Evolutionary conservation across 306 rosid species (phyloP).

Genomic region (Prosopis cineraria): DNA sequence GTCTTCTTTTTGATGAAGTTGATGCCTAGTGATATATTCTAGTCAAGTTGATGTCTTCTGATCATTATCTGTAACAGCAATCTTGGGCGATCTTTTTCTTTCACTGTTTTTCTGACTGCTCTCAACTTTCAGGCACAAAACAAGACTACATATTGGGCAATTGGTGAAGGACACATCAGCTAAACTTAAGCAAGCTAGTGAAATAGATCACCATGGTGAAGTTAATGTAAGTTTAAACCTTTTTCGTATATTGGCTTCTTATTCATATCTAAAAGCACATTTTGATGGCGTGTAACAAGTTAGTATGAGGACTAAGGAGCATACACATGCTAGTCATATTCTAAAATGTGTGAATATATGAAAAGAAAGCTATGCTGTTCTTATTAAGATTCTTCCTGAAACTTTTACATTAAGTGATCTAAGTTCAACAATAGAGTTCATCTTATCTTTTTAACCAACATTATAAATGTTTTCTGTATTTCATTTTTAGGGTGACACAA

Average conservation of each 20-base stretch:
- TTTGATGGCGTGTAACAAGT: slow-evolving; percentile 22
- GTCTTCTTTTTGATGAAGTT: no score
- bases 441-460: background rate
- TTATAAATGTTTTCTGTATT: background rate
- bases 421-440: background rate
- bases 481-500: slow-evolving; percentile 6
- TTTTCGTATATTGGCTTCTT: background rate
- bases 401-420: background rate
- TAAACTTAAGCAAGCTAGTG: slow-evolving; percentile 92
- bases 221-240: slow-evolving; percentile 62
- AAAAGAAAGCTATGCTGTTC: background rate
- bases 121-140: slow-evolving; percentile 74
- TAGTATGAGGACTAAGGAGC: background rate
- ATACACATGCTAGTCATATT: slow-evolving; percentile 13
- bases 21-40: no score
- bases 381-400: background rate
- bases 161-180: slow-evolving; percentile 94
- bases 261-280: slow-evolving; percentile 11
- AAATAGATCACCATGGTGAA: slow-evolving; percentile 73
- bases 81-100: background rate
- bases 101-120: slow-evolving; percentile 1
- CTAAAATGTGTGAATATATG: background rate
- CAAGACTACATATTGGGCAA: slow-evolving; percentile 88
- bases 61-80: background rate
- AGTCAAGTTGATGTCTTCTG: slow-evolving; percentile 11